phyloP scores from a whole-genome alignment of 495 filamentous ascomycete genomes.

The Lophiotrema nucula region DNA sequence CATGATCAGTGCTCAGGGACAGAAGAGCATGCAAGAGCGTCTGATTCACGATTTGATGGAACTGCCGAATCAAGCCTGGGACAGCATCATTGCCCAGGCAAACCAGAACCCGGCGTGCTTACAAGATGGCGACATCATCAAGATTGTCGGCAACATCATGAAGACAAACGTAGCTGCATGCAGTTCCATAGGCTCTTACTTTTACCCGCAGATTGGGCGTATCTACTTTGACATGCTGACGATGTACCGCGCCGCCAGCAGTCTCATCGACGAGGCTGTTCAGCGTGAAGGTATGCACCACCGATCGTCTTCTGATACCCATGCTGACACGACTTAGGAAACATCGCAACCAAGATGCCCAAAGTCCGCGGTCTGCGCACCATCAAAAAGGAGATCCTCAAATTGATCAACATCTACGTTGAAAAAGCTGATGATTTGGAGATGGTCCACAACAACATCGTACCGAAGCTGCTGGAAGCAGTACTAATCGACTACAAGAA shows the following conservation, averaged over 20 bases:
- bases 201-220: slow-evolving; percentile 97
- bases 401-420: slow-evolving; percentile 95
- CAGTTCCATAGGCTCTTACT: slow-evolving; percentile 92
- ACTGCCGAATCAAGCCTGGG: slow-evolving; percentile 92
- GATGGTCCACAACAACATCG: slow-evolving; percentile 87
- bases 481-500: slow-evolving; percentile 94
- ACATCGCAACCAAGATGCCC: slow-evolving; percentile 95
- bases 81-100: slow-evolving; percentile 82
- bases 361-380: slow-evolving; percentile 91
- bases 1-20: slow-evolving; percentile 97
- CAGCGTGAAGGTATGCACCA: slow-evolving; percentile 73
- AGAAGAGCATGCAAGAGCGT: slow-evolving; percentile 84
- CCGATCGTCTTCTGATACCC: too few species aligned
- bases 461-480: slow-evolving; percentile 94
- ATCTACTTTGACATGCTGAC: slow-evolving; percentile 98
- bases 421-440: slow-evolving; percentile 96
- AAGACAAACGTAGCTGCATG: slow-evolving; percentile 99
- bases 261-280: slow-evolving; percentile 90
- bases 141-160: slow-evolving; percentile 99
- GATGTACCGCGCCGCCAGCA: slow-evolving; percentile 96
- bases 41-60: slow-evolving; percentile 90
- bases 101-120: slow-evolving; percentile 77
- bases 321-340: too few species aligned
- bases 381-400: slow-evolving; percentile 99
- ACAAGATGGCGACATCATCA: slow-evolving; percentile 90